Conservation (phyloP, 2,329 filamentous ascomycete species). For the Mycosphaerella sp. region DNA sequence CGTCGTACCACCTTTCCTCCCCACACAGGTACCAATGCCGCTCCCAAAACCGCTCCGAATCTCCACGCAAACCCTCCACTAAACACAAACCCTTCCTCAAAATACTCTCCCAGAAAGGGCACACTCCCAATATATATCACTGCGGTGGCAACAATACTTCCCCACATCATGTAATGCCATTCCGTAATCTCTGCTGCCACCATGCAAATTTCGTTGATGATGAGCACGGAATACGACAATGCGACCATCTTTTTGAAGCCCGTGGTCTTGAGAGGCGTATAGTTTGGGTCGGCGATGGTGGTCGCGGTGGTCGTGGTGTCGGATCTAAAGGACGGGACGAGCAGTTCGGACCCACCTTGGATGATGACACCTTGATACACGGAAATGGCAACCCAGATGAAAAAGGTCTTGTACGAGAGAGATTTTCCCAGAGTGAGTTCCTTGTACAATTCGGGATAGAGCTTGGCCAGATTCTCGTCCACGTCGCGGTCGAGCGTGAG, state of each 20-base stretch:
- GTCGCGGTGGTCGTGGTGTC: too few species aligned
- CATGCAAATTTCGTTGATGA: conserved; percentile 95
- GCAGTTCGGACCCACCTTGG: conserved; percentile 84
- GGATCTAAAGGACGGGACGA: conserved; percentile 63
- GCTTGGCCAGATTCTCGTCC: conserved; percentile 83
- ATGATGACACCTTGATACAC: conserved; percentile 95
- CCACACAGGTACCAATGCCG: conserved; percentile 81
- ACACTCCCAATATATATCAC: conserved; percentile 73
- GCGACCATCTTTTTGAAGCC: conserved; percentile 62
- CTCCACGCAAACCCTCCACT: conserved; percentile 84
- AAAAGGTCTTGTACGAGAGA: conserved; percentile 88
- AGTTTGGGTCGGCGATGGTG: conserved; percentile 14
- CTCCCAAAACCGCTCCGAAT: conserved; percentile 68
- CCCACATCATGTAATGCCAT: conserved; percentile 91
- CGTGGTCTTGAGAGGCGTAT: conserved; percentile 18
- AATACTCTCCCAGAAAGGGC: conserved; percentile 84
- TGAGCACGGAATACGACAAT: conserved; percentile 83
- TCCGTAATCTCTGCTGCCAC: conserved; percentile 94
- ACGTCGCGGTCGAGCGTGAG: conserved; percentile 93
- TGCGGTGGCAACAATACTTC: conserved; percentile 75
- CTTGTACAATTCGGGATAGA: conserved; percentile 97
- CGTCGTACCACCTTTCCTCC: conserved; percentile 76
- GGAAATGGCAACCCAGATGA: conserved; percentile 90
- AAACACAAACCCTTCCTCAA: conserved; percentile 73
- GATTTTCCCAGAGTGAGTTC: conserved; percentile 86